Conservation (phyloP, 371 early-diverging fungal species). For the Syncephalis plumigaleata region DNA sequence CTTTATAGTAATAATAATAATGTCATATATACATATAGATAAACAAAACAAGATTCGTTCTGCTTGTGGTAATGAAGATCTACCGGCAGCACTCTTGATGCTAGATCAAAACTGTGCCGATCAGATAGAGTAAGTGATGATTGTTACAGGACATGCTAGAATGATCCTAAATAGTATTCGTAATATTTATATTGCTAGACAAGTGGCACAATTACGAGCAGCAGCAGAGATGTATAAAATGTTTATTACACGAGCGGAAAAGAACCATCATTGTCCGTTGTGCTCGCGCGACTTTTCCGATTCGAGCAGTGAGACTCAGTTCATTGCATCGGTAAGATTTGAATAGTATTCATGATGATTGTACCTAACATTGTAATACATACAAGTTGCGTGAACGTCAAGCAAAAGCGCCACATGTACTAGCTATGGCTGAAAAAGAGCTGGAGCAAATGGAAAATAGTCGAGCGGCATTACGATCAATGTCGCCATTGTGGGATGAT, state of each 20-base stretch:
- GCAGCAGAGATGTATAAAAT: conserved; percentile 25
- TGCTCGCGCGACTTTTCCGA: conserved; percentile 39
- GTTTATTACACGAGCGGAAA: conserved; percentile 26
- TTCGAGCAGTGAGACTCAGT: conserved; percentile 19
- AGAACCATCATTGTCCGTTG: conserved; percentile 40
- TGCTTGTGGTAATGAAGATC: conserved; percentile 1
- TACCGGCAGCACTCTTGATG: neutral
- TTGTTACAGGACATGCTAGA: too few relatives aligned
- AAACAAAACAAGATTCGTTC: neutral
- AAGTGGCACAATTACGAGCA: neutral
- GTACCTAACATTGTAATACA: too few relatives aligned
- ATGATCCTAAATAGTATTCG: too few relatives aligned
- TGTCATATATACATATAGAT: neutral
- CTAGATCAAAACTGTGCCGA: neutral
- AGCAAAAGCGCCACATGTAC: conserved; percentile 24
- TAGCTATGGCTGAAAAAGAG: conserved; percentile 15
- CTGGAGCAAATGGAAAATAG: conserved; percentile 13
- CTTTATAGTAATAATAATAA: neutral
- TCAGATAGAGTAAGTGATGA: neutral
- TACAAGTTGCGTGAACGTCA: conserved; percentile 18
- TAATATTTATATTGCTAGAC: neutral
- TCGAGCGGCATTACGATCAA: conserved; percentile 15
- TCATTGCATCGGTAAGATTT: conserved; percentile 4
- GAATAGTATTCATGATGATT: too few relatives aligned
- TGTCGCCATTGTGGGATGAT: conserved; percentile 23